These are phyloP conservation scores for Parastagonospora nodorum DNA, from an alignment of 2,329 filamentous ascomycete species.

Conservation along the genomic window DNA sequence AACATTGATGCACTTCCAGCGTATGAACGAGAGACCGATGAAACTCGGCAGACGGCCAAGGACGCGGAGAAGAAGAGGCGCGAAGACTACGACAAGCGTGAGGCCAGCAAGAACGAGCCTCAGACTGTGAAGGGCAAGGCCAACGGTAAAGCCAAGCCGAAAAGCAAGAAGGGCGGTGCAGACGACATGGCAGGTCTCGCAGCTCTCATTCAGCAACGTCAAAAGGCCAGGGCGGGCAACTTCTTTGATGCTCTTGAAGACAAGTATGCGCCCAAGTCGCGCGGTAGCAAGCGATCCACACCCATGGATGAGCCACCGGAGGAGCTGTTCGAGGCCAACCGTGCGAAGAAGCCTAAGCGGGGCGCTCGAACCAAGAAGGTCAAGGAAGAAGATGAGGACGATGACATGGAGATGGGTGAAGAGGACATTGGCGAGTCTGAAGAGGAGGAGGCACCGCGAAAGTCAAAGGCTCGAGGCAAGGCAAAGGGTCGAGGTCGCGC, in stretches of 20 bases:
- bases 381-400: slow-evolving; percentile 23
- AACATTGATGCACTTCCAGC: slow-evolving; percentile 69
- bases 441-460: slow-evolving; percentile 26
- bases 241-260: slow-evolving; percentile 44
- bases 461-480: slow-evolving; percentile 17
- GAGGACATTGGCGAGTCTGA: slow-evolving; percentile 35
- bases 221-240: slow-evolving; percentile 39
- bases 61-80: slow-evolving; percentile 43
- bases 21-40: slow-evolving; percentile 69
- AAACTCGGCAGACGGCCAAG: slow-evolving; percentile 36
- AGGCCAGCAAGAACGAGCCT: slow-evolving; percentile 64
- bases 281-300: slow-evolving; percentile 52
- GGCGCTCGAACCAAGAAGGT: slow-evolving; percentile 19
- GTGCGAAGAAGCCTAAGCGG: slow-evolving; percentile 34
- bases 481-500: slow-evolving; percentile 19
- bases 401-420: slow-evolving; percentile 26
- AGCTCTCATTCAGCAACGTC: slow-evolving; percentile 45
- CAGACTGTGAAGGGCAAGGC: slow-evolving; percentile 57
- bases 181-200: slow-evolving; percentile 44
- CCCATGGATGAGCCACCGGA: slow-evolving; percentile 64
- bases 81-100: slow-evolving; percentile 55
- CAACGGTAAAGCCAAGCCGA: slow-evolving; percentile 53
- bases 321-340: slow-evolving; percentile 59
- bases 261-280: slow-evolving; percentile 43
- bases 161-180: slow-evolving; percentile 36